phyloP scores from a whole-genome alignment of 2,329 filamentous ascomycete genomes.

The Trichoderma oligosporum region DNA sequence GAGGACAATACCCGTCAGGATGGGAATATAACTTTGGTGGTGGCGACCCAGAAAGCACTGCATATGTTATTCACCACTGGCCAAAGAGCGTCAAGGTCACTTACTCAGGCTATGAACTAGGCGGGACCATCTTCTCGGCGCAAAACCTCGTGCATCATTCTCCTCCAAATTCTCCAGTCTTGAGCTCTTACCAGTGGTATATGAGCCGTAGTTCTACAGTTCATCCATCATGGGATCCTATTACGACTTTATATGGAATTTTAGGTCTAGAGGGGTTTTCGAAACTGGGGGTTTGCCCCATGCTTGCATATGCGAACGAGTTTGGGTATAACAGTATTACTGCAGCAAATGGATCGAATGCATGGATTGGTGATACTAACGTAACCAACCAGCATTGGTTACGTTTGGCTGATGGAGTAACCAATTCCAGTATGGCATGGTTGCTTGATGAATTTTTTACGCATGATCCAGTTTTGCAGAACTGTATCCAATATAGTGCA shows the following conservation, averaged over 20 bases:
- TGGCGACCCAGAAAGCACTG: background rate
- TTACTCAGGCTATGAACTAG: background rate
- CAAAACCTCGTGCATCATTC: background rate
- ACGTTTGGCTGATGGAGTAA: background rate
- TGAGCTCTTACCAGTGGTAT: slow-evolving; percentile 9
- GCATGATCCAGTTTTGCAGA: background rate
- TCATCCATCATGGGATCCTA: background rate
- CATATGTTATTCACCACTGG: background rate
- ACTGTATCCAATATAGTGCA: background rate
- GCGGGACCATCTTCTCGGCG: background rate
- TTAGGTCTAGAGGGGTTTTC: background rate
- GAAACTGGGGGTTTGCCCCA: background rate
- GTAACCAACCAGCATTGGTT: slow-evolving; percentile 6
- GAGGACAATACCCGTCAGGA: slow-evolving; percentile 3
- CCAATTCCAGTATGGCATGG: background rate
- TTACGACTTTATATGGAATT: background rate
- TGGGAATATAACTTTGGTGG: slow-evolving; percentile 15
- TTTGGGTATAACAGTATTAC: background rate
- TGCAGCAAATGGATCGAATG: background rate
- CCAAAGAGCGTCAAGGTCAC: background rate
- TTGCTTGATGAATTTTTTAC: background rate
- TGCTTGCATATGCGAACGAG: background rate
- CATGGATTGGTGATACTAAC: background rate
- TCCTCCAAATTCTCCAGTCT: background rate
- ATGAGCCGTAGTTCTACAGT: background rate